Conservation (phyloP, 345 rosid species). For the Pugionium dolabratum region DNA sequence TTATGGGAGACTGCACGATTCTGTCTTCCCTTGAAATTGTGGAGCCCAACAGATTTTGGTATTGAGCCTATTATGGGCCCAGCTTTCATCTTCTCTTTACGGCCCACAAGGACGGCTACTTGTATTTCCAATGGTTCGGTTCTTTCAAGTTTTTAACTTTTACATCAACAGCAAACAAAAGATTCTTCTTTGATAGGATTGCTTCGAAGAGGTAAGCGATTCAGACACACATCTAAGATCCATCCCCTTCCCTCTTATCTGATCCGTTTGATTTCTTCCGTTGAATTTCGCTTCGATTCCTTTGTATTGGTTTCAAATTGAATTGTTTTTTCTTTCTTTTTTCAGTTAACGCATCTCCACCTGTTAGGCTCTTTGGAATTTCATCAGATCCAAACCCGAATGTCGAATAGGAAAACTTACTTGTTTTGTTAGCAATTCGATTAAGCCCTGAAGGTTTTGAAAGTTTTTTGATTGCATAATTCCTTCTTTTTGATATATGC, state of each 20-base stretch:
- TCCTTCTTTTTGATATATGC: neutral
- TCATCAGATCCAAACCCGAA: constrained; percentile 11
- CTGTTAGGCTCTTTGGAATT: neutral
- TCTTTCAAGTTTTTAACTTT: too few species aligned
- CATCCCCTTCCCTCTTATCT: neutral
- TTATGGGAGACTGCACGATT: neutral
- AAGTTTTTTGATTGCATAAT: constrained; percentile 1
- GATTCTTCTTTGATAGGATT: too few species aligned
- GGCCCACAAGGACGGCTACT: neutral
- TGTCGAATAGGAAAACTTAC: neutral
- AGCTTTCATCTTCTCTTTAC: neutral
- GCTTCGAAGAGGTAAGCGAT: constrained; percentile 26
- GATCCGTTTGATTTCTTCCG: neutral
- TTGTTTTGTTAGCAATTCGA: neutral
- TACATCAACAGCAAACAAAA: too few species aligned
- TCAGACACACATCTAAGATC: constrained; percentile 24
- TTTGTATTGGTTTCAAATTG: neutral
- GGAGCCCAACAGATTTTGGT: neutral
- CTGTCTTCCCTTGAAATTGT: neutral
- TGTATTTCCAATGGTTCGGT: too few species aligned
- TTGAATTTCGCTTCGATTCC: neutral
- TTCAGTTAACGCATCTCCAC: neutral
- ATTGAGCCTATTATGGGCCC: neutral
- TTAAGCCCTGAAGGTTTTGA: neutral
- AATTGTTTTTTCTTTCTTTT: neutral